These are phyloP conservation scores for Macadamia tetraphylla DNA, from an alignment of 164 flowering plant genomes.

Conservation along the genomic window DNA sequence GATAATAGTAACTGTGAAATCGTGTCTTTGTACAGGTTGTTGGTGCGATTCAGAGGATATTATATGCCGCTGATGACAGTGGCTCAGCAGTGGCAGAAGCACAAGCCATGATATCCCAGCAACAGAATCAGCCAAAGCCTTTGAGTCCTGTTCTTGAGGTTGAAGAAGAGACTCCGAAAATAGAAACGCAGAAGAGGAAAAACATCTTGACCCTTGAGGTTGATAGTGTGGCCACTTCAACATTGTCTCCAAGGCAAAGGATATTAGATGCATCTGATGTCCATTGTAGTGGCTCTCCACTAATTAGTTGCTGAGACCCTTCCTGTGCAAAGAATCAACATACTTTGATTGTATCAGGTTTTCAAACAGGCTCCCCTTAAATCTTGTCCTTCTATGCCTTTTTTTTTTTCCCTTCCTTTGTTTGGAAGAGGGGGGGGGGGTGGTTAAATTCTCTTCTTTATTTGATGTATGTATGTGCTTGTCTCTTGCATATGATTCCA, in stretches of 20 bases:
- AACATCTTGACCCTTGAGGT: slow-evolving; percentile 45
- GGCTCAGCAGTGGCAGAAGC: slow-evolving; percentile 74
- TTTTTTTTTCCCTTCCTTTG: not conserved
- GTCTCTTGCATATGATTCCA: not conserved
- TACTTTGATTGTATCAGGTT: not conserved
- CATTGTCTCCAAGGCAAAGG: slow-evolving; percentile 74
- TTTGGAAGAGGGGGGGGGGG: no score
- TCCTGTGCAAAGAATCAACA: not conserved
- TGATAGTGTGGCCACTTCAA: slow-evolving; percentile 47
- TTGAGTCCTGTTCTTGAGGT: slow-evolving; percentile 51
- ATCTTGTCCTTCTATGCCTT: not conserved
- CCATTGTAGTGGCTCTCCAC: slow-evolving; percentile 62
- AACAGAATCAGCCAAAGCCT: slow-evolving; percentile 25
- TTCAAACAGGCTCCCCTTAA: not conserved
- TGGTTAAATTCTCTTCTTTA: no score
- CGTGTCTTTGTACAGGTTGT: slow-evolving; percentile 45
- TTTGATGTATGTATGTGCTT: not conserved
- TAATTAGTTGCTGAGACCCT: slow-evolving; percentile 39
- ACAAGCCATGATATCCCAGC: slow-evolving; percentile 54
- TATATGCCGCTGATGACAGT: slow-evolving; percentile 78
- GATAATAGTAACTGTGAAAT: no score
- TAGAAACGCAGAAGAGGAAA: slow-evolving; percentile 66
- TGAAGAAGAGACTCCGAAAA: slow-evolving; percentile 36
- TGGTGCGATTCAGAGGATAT: slow-evolving; percentile 65
- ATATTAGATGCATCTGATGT: slow-evolving; percentile 73